Percentiles rank a stretch among this genome's conserved stretches.
Evolutionary conservation across 164 flowering plant species (phyloP).

Genomic region (grape (Vitis vinifera)): ASM3070453v1 NC_081812.1:7281001-7281500

Average conservation of each 20-base stretch:
- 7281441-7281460: conserved; percentile 82
- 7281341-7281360: conserved; percentile 55
- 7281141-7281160: conserved; percentile 64
- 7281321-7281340: conserved; percentile 80
- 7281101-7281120: conserved; percentile 54
- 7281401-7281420: conserved; percentile 73
- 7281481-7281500: conserved; percentile 82
- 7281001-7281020: neutral
- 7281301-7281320: conserved; percentile 47
- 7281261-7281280: neutral
- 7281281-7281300: neutral
- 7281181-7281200: conserved; percentile 81
- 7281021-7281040: too few species aligned
- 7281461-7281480: conserved; percentile 65
- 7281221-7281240: conserved; percentile 72
- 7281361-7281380: conserved; percentile 78
- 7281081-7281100: conserved; percentile 46
- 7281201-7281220: conserved; percentile 79
- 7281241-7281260: conserved; percentile 42
- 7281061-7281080: conserved; percentile 27
- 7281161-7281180: conserved; percentile 90
- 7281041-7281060: neutral
- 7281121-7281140: conserved; percentile 92
- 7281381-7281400: conserved; percentile 86
- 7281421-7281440: conserved; percentile 82